Percentiles rank a stretch among this genome's conserved stretches.
These are phyloP conservation scores for Globisporangium irregulare DNA, from an alignment of 352 stramenopile genomes.

Conservation along the genomic window DNA sequence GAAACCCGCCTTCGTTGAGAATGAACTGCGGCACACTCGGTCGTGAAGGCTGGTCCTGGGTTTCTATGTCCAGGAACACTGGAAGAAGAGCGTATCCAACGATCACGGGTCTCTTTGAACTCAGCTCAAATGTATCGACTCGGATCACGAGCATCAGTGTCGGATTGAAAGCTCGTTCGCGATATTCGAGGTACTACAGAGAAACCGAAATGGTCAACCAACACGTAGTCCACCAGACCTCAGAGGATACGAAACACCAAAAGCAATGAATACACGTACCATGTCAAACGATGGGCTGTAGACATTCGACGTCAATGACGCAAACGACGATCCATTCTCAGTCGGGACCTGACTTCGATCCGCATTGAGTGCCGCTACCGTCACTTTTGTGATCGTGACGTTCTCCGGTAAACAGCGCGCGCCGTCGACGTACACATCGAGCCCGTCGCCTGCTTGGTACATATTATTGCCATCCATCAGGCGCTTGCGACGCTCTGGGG, in stretches of 20 bases:
- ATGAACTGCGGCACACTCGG: constrained; percentile 48
- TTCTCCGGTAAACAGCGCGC: constrained; percentile 73
- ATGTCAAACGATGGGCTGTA: constrained; percentile 50
- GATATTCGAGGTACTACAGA: constrained; percentile 66
- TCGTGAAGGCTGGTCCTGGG: constrained; percentile 42
- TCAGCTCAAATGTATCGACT: constrained; percentile 74
- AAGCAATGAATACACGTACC: constrained; percentile 27
- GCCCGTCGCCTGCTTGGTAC: constrained; percentile 66
- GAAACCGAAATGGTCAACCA: not conserved
- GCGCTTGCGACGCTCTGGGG: constrained; percentile 23
- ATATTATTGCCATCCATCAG: constrained; percentile 18
- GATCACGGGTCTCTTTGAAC: constrained; percentile 48
- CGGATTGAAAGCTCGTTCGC: constrained; percentile 70
- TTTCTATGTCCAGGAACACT: constrained; percentile 73
- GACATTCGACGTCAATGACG: constrained; percentile 20
- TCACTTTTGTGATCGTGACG: constrained; percentile 67
- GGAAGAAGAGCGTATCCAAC: constrained; percentile 73
- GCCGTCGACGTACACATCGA: constrained; percentile 81
- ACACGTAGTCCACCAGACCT: not conserved
- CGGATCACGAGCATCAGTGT: constrained; percentile 83
- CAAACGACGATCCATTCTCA: constrained; percentile 29
- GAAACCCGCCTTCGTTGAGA: constrained; percentile 71
- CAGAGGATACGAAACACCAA: not conserved
- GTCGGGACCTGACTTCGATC: constrained; percentile 40
- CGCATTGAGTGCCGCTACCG: constrained; percentile 51